Evolutionary conservation across 1,284 basidiomycete genomes (phyloP), one percentile per base, ranked within the genome.

Genomic region (Xanthoconium separans): DNA sequence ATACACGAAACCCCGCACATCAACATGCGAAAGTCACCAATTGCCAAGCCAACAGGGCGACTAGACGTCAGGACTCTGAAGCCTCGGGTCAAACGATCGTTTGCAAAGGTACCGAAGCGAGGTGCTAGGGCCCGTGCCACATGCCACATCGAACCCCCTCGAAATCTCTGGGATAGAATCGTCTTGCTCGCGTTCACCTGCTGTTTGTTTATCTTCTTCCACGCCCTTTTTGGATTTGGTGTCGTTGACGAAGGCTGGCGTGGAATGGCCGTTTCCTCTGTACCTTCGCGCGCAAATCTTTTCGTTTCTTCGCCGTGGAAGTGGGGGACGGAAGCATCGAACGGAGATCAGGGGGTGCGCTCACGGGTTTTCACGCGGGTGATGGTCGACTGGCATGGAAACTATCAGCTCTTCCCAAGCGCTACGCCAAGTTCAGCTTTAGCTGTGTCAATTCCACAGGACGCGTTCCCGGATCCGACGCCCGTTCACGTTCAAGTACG

Each of bases 141-240:
- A 22, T 20, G 42, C 22, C 4, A 44, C 12, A 29, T 56, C 44
- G 40, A 49, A 34, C 54, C 44, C 45, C 54, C 63, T 51, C 51
- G 46, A 46, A 51, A 44, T n/a, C 47, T 53, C 29, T 60, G 58
- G 58, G 65, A 70, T 22, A 58, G 54, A 43, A 33, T 62, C 51
- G 34, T 70, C 49, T 34, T 69, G 18, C 10, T 59, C 50, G 36
- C 63, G 53, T 72, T 68, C 57, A 50, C 22, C 34, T 70, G 56
- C 31, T 63, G 59, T 42, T 40, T 68, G 29, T 47, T 70, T 31
- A 31, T 36, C 48, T 70, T 68, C 54, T 36, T 71, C 48, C 65
- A 46, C 27, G 67, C 69, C 45, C 37, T 68, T 31, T 40, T 68
- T 24, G 69, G 70, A 29, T 54, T 68, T 18, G 56, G 61, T 8